Conservation (phyloP, 805 yeast species). For the Saccharomycopsis vini region DNA sequence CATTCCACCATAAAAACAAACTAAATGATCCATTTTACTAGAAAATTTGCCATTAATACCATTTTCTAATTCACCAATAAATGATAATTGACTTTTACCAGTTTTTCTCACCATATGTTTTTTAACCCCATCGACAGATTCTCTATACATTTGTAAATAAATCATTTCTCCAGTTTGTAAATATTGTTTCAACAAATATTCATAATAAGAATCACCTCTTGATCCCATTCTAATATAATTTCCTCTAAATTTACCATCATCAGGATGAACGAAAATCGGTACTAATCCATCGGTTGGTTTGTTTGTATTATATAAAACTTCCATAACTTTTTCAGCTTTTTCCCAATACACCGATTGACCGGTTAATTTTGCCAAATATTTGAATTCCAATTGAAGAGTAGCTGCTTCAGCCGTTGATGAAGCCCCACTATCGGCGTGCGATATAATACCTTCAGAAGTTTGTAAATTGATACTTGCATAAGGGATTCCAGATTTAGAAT, state of each 20-base stretch:
- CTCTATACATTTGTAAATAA: slow-evolving; percentile 68
- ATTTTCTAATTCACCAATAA: slow-evolving; percentile 64
- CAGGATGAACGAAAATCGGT: slow-evolving; percentile 73
- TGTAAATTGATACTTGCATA: slow-evolving; percentile 67
- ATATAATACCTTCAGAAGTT: slow-evolving; percentile 49
- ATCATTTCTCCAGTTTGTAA: slow-evolving; percentile 62
- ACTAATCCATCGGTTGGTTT: slow-evolving; percentile 62
- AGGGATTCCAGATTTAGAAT: slow-evolving; percentile 61
- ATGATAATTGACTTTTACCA: slow-evolving; percentile 50
- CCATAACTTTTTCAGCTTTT: slow-evolving; percentile 64
- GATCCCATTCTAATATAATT: slow-evolving; percentile 71
- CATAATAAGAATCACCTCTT: slow-evolving; percentile 90
- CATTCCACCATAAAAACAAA: slow-evolving; percentile 85
- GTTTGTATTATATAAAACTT: slow-evolving; percentile 53
- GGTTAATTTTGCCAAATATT: slow-evolving; percentile 69
- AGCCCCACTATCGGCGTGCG: slow-evolving; percentile 66
- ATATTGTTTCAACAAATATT: slow-evolving; percentile 78
- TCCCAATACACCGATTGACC: slow-evolving; percentile 78
- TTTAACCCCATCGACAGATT: slow-evolving; percentile 69
- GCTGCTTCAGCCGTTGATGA: slow-evolving; percentile 86
- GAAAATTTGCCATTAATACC: slow-evolving; percentile 58
- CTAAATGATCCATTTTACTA: slow-evolving; percentile 85
- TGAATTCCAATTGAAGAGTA: slow-evolving; percentile 79
- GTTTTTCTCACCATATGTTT: slow-evolving; percentile 54
- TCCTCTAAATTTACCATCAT: slow-evolving; percentile 61